Percentiles rank a stretch among this genome's conserved stretches.
phyloP scores from a whole-genome alignment of 805 yeast species.

The Candida verbasci region DNA sequence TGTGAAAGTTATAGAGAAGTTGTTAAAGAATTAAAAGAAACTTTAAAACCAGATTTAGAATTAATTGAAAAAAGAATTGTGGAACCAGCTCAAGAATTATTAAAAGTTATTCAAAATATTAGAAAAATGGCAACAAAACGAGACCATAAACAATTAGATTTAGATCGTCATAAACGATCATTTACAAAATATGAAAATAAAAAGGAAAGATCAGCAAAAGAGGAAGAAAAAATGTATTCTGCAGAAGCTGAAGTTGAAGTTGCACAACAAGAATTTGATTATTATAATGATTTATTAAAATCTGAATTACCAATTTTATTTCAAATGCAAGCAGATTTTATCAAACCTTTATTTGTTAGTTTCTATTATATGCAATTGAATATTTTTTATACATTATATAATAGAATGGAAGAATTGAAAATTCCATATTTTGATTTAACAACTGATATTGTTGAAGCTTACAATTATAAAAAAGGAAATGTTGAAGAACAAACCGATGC shows the following conservation, averaged over 20 bases:
- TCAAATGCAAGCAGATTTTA: constrained; percentile 84
- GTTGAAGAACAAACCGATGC: constrained; percentile 87
- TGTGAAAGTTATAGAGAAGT: constrained; percentile 86
- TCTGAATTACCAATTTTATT: constrained; percentile 85
- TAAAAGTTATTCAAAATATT: constrained; percentile 74
- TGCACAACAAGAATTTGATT: constrained; percentile 94
- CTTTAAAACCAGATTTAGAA: constrained; percentile 88
- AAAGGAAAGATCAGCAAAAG: constrained; percentile 80
- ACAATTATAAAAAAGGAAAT: constrained; percentile 77
- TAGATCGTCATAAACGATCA: constrained; percentile 76
- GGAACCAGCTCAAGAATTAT: constrained; percentile 85
- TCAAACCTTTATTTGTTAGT: constrained; percentile 88
- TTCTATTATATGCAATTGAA: constrained; percentile 97
- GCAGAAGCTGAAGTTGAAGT: constrained; percentile 86
- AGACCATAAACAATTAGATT: constrained; percentile 90
- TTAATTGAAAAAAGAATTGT: constrained; percentile 87
- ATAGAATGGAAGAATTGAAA: constrained; percentile 91
- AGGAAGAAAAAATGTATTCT: constrained; percentile 84
- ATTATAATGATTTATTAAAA: constrained; percentile 92
- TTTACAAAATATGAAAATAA: constrained; percentile 73
- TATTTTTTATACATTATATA: constrained; percentile 88
- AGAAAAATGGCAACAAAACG: constrained; percentile 94
- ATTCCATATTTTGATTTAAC: constrained; percentile 91
- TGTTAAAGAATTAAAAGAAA: constrained; percentile 79
- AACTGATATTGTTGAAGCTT: constrained; percentile 80